Base-by-base conservation (phyloP, 306 rosid genomes). In the Luffa acutangula region DNA sequence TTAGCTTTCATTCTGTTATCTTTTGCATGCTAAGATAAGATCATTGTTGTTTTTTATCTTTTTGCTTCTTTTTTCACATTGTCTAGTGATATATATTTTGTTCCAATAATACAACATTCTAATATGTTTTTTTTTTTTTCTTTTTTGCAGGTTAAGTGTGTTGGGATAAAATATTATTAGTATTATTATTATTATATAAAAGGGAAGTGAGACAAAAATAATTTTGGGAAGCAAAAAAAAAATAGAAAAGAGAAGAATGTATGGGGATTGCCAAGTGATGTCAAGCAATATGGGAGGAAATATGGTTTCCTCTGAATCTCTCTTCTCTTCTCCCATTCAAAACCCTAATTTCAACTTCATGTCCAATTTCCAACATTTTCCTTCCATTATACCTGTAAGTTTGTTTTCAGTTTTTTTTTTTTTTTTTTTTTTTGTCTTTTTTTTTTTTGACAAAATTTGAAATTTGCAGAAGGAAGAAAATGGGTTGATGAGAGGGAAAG, bases 251-350 rank as follows among this genome's bases (percentile, higher is more conserved):
- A 52, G 48, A 9, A 78, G 63, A 67, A 79, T 79, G 98, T 95
- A 87, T 90, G 97, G 97, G 80, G 93, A 95, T 88, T 95, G 98
- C 81, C 97, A 95, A 90, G 97, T 95, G 63, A 89, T 94, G 90
- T 83, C 97, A 83, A 88, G 82, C 54, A 75, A 52, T 18, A 91
- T 94, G 87, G 95, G 93, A 87, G 91, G 89, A 69, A 89, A 87
- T 83, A 91, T 90, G 49, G 93, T 88, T 42, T 85, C 89, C 83
- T 65, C 96, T 7, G 98, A 94, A 41, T 80, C 85, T 15, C 85
- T 89, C 46, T 92, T 91, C 67, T 85, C 98, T 4, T 92, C 98
- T 0, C 84, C 96, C 76, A 89, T 92, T 86, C 97, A 94, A 80
- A 92, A 87, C 93, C 80, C 97, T 77, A 92, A 85, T 88, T 94